Evolutionary conservation across 345 rosid species (phyloP), one percentile per base, ranked within the genome.

Genomic region (Hibiscus tridactylites): DNA sequence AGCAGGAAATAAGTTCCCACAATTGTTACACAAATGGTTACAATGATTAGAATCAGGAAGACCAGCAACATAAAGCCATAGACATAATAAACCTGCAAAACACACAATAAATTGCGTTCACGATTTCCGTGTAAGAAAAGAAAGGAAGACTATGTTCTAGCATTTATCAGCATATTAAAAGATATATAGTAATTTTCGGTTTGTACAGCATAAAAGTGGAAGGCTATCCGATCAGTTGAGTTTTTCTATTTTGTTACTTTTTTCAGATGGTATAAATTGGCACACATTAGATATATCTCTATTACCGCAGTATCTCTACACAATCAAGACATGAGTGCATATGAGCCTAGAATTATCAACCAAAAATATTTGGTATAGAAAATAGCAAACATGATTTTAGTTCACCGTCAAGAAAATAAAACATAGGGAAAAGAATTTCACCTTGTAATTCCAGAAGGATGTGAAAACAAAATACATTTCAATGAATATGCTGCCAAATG

Each of bases 401-500:
- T 56, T 56, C 61, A 29, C 21, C 28, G 8, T 29, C 49, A 47
- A 72, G 49, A 26, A 47, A 71, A 37, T 19, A 42, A 71, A 72
- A 44, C 26, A 19, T 50, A 29, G 61, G 63, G 26, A 61, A 35
- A 44, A 29, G 61, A 58, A 50, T 17, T 60, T 83, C 78, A 93
- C 98, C 98, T 93, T 93, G 91, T 93, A 93, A 79, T 93, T 93
- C 98, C 98, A 93, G 82, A 93, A 93, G 61, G 61, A 56, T 12
- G 97, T 91, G 84, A 93, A 93, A 71, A 91, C 97, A 73, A 93
- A 93, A 78, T 91, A 93, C 96, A 91, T 91, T 80, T 91, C 97
- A 60, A 93, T 93, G 83, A 93, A 91, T 74, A 93, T 93, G 88
- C 98, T 93, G 75, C 98, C 98, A 78, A 93, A 93, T 31, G 98